Base-by-base conservation (phyloP, 2,329 filamentous ascomycete species). In the Aspergillus eucalypticola region DNA sequence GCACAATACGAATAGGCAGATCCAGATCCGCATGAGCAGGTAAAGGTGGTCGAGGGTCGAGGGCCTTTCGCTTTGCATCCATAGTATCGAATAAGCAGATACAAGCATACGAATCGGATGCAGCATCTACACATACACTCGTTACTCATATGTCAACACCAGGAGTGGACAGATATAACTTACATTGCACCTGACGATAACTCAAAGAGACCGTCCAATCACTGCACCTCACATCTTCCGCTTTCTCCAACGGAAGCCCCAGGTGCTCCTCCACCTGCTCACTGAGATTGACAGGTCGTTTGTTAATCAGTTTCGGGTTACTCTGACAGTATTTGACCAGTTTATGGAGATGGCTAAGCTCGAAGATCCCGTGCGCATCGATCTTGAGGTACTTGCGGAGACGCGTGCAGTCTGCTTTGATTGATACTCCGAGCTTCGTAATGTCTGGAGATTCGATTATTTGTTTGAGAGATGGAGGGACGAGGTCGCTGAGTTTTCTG, bases 321-420 rank as follows among this genome's bases (percentile, higher is more conserved):
- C 79, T 78, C 56, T 79, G 75, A 0, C 84, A 86, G 70, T 86
- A 88, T 62, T 88, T 92, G 64, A 96, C 84, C 10, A 96, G 78
- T 65, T 86, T 90, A 75, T 93, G 89, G 23, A 96, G 77, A 71
- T 96, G 90, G 72, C 90, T 94, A 7, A 96, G 82, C 76, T 97
- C 93, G 62, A 96, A 85, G 3, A 91, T 78, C 0, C 90, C 90
- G 53, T 80, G 83, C 1, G 87, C 80, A 0, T 89, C 73, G 25
- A 96, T 82, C 0, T 77, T 79, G 3, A 96, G 82, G 63, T 80
- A 85, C n/a, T 84, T 89, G 27, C 79, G 81, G 11, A 97, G 70
- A 29, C 92, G 86, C 2, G 85, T 88, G 60, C 84, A 85, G 65
- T 91, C 92, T 39, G 84, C 89, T 66, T 84, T 84, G 66, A 97